phyloP scores from a whole-genome alignment of 331 rosid genomes.

The Dryas integrifolia region DNA sequence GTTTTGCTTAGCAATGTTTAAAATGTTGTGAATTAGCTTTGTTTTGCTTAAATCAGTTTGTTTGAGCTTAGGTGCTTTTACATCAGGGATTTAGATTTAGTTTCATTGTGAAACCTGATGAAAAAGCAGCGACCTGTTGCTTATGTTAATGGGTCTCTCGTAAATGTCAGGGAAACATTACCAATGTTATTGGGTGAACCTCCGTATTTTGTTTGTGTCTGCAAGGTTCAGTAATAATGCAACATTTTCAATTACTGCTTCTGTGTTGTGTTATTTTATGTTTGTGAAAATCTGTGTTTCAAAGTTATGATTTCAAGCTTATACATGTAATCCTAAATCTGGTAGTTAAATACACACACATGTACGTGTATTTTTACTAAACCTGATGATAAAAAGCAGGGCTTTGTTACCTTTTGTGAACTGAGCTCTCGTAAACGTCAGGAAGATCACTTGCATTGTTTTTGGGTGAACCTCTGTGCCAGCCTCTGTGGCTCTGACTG shows the following conservation, averaged over 20 bases:
- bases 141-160: conserved; percentile 39
- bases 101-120: background rate
- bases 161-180: conserved; percentile 44
- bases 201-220: conserved; percentile 27
- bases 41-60: background rate
- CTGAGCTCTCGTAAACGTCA: conserved; percentile 46
- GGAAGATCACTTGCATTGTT: conserved; percentile 49
- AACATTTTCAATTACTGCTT: conserved; percentile 11
- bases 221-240: conserved; percentile 48
- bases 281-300: background rate
- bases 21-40: background rate
- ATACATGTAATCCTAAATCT: background rate
- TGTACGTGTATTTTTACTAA: background rate
- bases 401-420: conserved; percentile 37
- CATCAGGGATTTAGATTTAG: background rate
- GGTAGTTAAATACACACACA: background rate
- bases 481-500: conserved; percentile 17
- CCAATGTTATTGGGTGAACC: conserved; percentile 53
- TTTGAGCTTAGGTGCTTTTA: background rate
- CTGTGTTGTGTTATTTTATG: background rate
- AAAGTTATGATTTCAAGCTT: background rate
- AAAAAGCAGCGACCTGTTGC: conserved; percentile 20
- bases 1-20: background rate
- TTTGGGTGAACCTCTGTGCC: conserved; percentile 59
- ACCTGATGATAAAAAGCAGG: conserved; percentile 47